Percentiles rank a stretch among this genome's conserved stretches.
Evolutionary conservation across 108 stramenopile species (phyloP).

Genomic region (Conticribra guillardii): DNA sequence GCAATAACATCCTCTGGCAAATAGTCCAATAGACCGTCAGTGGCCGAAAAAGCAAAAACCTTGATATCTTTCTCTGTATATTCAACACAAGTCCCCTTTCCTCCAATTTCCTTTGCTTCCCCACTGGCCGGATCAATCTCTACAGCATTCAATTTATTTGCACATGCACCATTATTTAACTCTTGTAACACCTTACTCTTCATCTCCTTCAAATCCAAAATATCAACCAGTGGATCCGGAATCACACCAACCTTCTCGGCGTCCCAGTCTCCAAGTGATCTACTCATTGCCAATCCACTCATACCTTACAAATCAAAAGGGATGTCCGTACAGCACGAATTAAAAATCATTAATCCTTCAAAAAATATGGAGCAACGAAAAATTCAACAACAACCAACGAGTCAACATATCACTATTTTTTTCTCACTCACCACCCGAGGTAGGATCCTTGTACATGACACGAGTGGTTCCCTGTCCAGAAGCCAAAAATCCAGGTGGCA

Average conservation of each 20-base stretch:
- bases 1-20: slow-evolving; percentile 61
- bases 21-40: slow-evolving; percentile 90
- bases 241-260: slow-evolving; percentile 74
- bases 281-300: slow-evolving; percentile 84
- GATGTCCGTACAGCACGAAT: background rate
- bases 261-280: slow-evolving; percentile 82
- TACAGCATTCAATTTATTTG: slow-evolving; percentile 7
- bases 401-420: no score
- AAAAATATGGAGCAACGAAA: no score
- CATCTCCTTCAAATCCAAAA: slow-evolving; percentile 58
- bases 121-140: slow-evolving; percentile 50
- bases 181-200: slow-evolving; percentile 33
- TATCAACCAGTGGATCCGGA: slow-evolving; percentile 81
- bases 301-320: slow-evolving; percentile 21
- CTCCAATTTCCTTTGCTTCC: slow-evolving; percentile 13
- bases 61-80: slow-evolving; percentile 62
- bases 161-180: slow-evolving; percentile 24
- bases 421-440: slow-evolving; percentile 54
- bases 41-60: slow-evolving; percentile 74
- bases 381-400: no score
- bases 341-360: no score
- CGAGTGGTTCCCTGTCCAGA: slow-evolving; percentile 59
- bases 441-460: slow-evolving; percentile 58
- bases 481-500: slow-evolving; percentile 49
- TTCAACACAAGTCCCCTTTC: slow-evolving; percentile 15